phyloP scores from a whole-genome alignment of 2,329 filamentous ascomycete genomes.

The Cercospora berteroae region DNA sequence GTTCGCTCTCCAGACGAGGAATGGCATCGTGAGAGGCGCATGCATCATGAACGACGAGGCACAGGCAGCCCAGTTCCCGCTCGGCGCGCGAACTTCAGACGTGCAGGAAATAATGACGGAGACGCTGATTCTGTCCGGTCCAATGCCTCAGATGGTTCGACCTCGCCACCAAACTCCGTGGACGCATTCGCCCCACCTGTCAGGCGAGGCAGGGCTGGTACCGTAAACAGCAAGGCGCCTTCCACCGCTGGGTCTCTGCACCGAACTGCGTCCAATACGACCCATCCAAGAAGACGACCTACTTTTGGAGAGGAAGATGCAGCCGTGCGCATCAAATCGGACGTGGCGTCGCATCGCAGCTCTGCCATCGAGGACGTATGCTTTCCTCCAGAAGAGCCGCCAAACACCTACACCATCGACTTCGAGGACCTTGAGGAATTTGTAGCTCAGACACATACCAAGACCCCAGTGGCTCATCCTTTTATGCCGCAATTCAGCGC shows the following conservation, averaged over 20 bases:
- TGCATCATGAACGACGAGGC: slow-evolving; percentile 18
- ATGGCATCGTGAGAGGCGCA: slow-evolving; percentile 34
- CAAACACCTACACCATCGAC: slow-evolving; percentile 78
- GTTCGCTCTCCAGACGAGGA: slow-evolving; percentile 37
- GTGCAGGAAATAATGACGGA: slow-evolving; percentile 33
- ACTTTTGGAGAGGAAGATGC: slow-evolving; percentile 58
- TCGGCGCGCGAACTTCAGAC: slow-evolving; percentile 46
- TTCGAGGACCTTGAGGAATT: slow-evolving; percentile 95
- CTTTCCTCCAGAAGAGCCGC: slow-evolving; percentile 77
- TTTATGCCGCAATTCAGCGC: slow-evolving; percentile 36
- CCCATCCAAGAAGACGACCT: slow-evolving; percentile 57
- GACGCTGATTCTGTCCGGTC: slow-evolving; percentile 25
- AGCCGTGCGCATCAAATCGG: slow-evolving; percentile 57
- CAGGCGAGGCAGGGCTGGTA: slow-evolving; percentile 67
- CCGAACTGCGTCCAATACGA: slow-evolving; percentile 65
- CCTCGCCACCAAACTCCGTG: slow-evolving; percentile 92
- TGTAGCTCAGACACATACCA: slow-evolving; percentile 59
- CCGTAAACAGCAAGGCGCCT: slow-evolving; percentile 59
- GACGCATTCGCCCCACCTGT: slow-evolving; percentile 94
- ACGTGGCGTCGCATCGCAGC: slow-evolving; percentile 63
- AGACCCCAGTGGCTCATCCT: slow-evolving; percentile 47
- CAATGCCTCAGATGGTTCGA: slow-evolving; percentile 52
- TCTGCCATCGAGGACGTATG: slow-evolving; percentile 85
- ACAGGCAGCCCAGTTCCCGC: slow-evolving; percentile 39
- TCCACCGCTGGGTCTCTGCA: slow-evolving; percentile 62